phyloP scores from a whole-genome alignment of 441 rosid genomes.

The Capsella rubella region DNA sequence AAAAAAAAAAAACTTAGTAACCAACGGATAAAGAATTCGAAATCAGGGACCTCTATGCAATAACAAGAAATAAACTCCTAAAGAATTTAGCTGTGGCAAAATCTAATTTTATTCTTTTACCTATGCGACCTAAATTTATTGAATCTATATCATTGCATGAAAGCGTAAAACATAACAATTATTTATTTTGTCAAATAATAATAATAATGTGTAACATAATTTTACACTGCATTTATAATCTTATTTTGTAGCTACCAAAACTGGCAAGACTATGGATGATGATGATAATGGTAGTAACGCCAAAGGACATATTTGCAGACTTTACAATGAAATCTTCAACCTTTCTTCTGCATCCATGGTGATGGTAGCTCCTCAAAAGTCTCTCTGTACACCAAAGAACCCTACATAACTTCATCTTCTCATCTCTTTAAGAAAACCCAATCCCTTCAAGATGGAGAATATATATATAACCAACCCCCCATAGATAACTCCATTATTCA shows the following conservation, averaged over 20 bases:
- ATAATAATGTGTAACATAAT: conserved; percentile 30
- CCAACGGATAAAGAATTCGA: conserved; percentile 26
- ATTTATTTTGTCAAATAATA: conserved; percentile 17
- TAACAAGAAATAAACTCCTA: background rate
- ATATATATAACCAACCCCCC: conserved; percentile 14
- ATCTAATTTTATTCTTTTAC: background rate
- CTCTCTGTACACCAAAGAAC: conserved; percentile 41
- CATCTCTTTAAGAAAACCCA: conserved; percentile 13
- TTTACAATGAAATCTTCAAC: conserved; percentile 29
- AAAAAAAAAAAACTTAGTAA: conserved; percentile 1
- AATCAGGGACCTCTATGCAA: background rate
- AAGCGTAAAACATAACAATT: background rate
- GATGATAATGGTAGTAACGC: conserved; percentile 21
- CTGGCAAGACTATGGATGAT: conserved; percentile 36
- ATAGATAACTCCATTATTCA: conserved; percentile 24
- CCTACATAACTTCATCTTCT: conserved; percentile 32
- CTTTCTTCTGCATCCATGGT: conserved; percentile 27
- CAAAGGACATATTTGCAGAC: conserved; percentile 13
- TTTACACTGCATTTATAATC: background rate
- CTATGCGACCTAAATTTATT: background rate
- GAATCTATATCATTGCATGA: background rate
- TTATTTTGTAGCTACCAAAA: conserved; percentile 37
- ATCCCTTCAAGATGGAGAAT: conserved; percentile 19
- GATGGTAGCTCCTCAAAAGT: conserved; percentile 24
- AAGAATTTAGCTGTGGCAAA: background rate